These are phyloP conservation scores for Ophiostoma triangulosporum DNA, from an alignment of 2,329 filamentous ascomycete genomes.

Conservation along the genomic window DNA sequence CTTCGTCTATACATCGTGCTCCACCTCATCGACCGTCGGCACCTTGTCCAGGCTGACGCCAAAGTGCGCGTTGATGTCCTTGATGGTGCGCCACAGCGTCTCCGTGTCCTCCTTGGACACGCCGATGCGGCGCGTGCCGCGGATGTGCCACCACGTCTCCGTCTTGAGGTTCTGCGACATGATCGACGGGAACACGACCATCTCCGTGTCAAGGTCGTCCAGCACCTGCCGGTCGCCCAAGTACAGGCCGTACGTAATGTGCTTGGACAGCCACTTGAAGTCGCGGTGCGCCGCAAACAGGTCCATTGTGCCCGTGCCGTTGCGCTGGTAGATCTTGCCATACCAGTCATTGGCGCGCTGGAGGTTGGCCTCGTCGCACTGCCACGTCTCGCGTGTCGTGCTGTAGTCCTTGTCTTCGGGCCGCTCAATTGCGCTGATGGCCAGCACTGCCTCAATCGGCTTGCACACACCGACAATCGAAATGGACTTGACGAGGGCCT, in stretches of 20 bases:
- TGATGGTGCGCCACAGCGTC: conserved; percentile 16
- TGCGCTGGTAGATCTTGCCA: conserved; percentile 39
- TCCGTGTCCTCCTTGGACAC: conserved; percentile 31
- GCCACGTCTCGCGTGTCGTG: conserved; percentile 42
- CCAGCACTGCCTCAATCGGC: conserved; percentile 44
- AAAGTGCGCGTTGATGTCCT: conserved; percentile 15
- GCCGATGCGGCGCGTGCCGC: conserved; percentile 34
- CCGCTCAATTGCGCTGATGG: conserved; percentile 36
- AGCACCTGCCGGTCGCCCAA: conserved; percentile 42
- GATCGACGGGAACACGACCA: conserved; percentile 39
- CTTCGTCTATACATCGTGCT: conserved; percentile 16
- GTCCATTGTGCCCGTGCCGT: conserved; percentile 24
- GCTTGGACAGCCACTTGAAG: conserved; percentile 35
- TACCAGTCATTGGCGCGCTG: conserved; percentile 42
- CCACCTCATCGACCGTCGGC: conserved; percentile 18
- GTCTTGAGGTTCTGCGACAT: conserved; percentile 42
- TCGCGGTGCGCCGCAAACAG: conserved; percentile 25
- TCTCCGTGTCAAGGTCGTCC: conserved; percentile 39
- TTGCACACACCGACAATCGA: conserved; percentile 48
- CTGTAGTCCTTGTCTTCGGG: conserved; percentile 43
- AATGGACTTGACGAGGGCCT: conserved; percentile 45
- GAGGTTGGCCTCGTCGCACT: conserved; percentile 40
- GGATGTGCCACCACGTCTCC: conserved; percentile 42
- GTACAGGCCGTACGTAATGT: conserved; percentile 46
- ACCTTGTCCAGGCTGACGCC: conserved; percentile 16